phyloP scores from a whole-genome alignment of 768 basidiomycete species.

The Nidula microcarpa region DNA sequence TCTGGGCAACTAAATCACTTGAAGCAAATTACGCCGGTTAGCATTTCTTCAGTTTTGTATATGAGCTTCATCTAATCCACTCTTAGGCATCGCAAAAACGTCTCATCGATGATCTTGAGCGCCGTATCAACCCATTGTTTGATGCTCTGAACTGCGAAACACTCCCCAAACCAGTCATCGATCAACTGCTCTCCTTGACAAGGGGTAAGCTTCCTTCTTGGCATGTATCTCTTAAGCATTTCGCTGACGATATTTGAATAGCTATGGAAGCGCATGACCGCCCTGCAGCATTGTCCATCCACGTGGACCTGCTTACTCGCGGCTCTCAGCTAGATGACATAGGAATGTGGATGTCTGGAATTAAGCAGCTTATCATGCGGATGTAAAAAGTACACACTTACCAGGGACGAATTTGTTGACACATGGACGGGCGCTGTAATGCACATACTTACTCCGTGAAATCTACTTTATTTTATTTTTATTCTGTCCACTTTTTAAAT shows the following conservation, averaged over 20 bases:
- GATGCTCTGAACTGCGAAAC: slow-evolving; percentile 92
- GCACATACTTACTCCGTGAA: too few relatives aligned
- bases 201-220: slow-evolving; percentile 50
- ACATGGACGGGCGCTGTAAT: too few relatives aligned
- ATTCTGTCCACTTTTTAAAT: too few relatives aligned
- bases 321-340: slow-evolving; percentile 83
- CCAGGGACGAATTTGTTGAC: slow-evolving; percentile 8
- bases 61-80: slow-evolving; percentile 2
- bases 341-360: slow-evolving; percentile 81
- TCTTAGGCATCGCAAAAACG: slow-evolving; percentile 77
- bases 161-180: slow-evolving; percentile 64
- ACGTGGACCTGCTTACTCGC: slow-evolving; percentile 80
- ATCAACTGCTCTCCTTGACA: slow-evolving; percentile 66
- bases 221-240: neutral
- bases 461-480: too few relatives aligned
- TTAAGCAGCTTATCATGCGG: slow-evolving; percentile 83
- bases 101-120: slow-evolving; percentile 82
- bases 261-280: slow-evolving; percentile 83
- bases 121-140: slow-evolving; percentile 81
- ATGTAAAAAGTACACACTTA: slow-evolving; percentile 43
- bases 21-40: slow-evolving; percentile 74
- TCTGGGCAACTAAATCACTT: slow-evolving; percentile 58
- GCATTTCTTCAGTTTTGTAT: slow-evolving; percentile 20
- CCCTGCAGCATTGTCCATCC: slow-evolving; percentile 73
- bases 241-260: slow-evolving; percentile 21